Evolutionary conservation across 2,329 filamentous ascomycete genomes (phyloP).

Genomic region (Immersiporthe knoxdaviesiana): DNA sequence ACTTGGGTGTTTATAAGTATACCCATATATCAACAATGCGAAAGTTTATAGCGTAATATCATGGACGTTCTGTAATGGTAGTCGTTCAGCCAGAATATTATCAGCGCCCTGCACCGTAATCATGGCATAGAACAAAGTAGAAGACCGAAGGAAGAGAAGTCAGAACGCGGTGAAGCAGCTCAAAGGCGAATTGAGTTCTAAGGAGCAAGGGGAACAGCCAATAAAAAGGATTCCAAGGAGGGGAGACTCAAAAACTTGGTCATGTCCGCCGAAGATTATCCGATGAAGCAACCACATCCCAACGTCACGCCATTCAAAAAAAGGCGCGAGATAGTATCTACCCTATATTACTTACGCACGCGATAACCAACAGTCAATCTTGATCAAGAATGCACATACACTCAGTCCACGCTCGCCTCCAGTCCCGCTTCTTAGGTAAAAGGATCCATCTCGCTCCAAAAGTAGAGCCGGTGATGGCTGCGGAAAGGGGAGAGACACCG

Average conservation of each 20-base stretch:
- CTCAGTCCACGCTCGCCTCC: not conserved
- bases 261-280: slow-evolving; percentile 13
- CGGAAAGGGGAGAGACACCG: not conserved
- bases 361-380: not conserved
- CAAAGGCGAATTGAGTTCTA: too few species aligned
- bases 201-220: too few species aligned
- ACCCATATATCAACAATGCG: too few species aligned
- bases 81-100: too few species aligned
- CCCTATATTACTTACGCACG: not conserved
- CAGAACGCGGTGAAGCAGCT: too few species aligned
- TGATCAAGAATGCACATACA: not conserved
- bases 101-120: too few species aligned
- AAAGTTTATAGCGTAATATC: too few species aligned
- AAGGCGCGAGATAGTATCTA: not conserved
- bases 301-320: slow-evolving; percentile 15
- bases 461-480: not conserved
- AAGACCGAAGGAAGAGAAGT: too few species aligned
- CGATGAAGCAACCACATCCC: not conserved
- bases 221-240: too few species aligned
- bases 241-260: not conserved
- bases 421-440: not conserved
- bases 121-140: too few species aligned
- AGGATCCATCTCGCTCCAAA: not conserved
- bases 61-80: too few species aligned
- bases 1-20: too few species aligned